phyloP scores from a whole-genome alignment of 371 early-diverging fungal species.

The Mucor racemosus region DNA sequence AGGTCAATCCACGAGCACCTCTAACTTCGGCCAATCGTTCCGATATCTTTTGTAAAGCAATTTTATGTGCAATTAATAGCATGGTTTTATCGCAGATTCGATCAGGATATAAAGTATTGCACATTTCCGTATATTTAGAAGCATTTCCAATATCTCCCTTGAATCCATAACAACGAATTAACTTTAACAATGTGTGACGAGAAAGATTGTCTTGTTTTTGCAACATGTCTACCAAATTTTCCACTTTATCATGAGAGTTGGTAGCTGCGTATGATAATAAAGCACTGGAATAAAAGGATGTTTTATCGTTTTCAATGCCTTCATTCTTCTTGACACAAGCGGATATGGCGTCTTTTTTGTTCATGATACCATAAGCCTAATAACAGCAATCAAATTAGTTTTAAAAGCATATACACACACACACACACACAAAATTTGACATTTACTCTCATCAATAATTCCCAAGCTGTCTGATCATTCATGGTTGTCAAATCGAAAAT shows the following conservation, averaged over 20 bases:
- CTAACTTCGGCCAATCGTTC: constrained; percentile 5
- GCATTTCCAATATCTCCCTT: constrained; percentile 26
- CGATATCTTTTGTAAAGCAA: constrained; percentile 18
- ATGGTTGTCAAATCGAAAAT: constrained; percentile 25
- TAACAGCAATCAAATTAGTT: no score
- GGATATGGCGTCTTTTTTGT: constrained; percentile 12
- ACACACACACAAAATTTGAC: background rate
- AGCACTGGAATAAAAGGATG: constrained; percentile 11
- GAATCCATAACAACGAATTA: constrained; percentile 37
- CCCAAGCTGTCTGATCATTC: constrained; percentile 31
- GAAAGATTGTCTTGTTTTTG: constrained; percentile 13
- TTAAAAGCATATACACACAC: background rate
- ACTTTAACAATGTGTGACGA: constrained; percentile 12
- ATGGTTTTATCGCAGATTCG: constrained; percentile 19
- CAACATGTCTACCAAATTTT: constrained; percentile 21
- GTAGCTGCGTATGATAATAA: constrained; percentile 30
- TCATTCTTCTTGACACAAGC: constrained; percentile 5
- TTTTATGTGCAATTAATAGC: constrained; percentile 34
- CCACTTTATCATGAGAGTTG: constrained; percentile 18
- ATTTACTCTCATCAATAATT: constrained; percentile 42
- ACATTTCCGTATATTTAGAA: constrained; percentile 19
- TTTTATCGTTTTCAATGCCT: background rate
- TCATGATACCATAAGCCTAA: constrained; percentile 30
- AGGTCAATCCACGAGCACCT: constrained; percentile 21
- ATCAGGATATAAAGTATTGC: constrained; percentile 21